A percentile compares a stretch with the other conserved stretches of the same genome.
Evolutionary conservation across 1,284 basidiomycete genomes (phyloP).

Genomic region (Singerocomus rubriflavus): DNA sequence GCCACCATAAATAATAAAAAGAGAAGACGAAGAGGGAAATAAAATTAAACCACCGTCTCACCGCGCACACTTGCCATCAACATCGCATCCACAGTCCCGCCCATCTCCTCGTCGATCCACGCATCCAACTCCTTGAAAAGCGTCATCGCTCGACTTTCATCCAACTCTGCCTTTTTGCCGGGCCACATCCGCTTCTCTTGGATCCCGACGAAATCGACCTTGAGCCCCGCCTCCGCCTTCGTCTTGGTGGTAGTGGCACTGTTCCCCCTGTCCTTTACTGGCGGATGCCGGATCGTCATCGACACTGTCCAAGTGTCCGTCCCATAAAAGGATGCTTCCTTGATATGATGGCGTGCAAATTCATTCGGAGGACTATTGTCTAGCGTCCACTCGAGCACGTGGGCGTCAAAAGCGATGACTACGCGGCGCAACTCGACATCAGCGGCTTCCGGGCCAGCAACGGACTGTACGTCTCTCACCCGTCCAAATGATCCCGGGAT

Average conservation of each 20-base stretch:
- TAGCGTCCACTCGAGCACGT: slow-evolving; percentile 85
- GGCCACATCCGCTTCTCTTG: slow-evolving; percentile 80
- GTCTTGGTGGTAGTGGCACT: not conserved
- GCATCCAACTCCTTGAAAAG: slow-evolving; percentile 64
- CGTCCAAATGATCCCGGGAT: slow-evolving; percentile 89
- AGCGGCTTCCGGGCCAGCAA: not conserved
- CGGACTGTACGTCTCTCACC: slow-evolving; percentile 37
- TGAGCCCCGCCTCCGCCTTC: slow-evolving; percentile 25
- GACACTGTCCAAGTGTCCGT: slow-evolving; percentile 70
- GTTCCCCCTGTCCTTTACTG: slow-evolving; percentile 1
- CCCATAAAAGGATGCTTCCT: slow-evolving; percentile 84
- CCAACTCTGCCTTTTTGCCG: slow-evolving; percentile 54
- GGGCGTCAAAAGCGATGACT: slow-evolving; percentile 91
- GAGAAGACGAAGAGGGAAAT: too few relatives aligned
- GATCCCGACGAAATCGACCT: slow-evolving; percentile 67
- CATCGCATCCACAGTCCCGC: slow-evolving; percentile 60
- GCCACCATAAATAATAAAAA: too few relatives aligned
- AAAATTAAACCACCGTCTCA: slow-evolving; percentile 24
- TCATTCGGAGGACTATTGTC: slow-evolving; percentile 73
- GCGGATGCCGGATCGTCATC: slow-evolving; percentile 60
- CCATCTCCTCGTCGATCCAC: slow-evolving; percentile 60
- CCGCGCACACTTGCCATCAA: slow-evolving; percentile 71
- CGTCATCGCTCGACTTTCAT: slow-evolving; percentile 58
- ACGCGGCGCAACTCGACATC: not conserved
- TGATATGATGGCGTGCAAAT: slow-evolving; percentile 85